These are phyloP conservation scores for Colletotrichum neosansevieriae DNA, from an alignment of 2,329 filamentous ascomycete genomes.

Conservation along the genomic window DNA sequence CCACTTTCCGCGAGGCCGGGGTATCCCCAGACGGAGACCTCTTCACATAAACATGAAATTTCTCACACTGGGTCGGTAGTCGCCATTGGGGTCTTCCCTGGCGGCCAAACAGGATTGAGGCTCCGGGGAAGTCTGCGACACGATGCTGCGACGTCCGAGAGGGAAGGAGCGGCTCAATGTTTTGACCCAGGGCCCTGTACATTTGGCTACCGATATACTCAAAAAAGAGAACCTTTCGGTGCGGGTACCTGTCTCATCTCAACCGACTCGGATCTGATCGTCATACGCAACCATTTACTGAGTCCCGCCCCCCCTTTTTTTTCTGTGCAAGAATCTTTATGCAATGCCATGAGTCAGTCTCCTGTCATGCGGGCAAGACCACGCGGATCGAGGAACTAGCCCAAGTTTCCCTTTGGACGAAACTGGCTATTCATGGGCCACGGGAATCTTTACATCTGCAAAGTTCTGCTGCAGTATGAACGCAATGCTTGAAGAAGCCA, in stretches of 20 bases:
- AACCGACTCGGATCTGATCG: conserved; percentile 13
- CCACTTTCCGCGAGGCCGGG: conserved; percentile 9
- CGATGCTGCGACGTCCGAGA: conserved; percentile 33
- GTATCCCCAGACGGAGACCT: background rate
- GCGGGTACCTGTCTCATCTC: background rate
- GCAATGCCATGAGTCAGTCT: background rate
- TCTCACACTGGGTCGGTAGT: conserved; percentile 23
- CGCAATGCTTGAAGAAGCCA: no score
- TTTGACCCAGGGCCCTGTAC: background rate
- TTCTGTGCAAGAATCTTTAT: no score
- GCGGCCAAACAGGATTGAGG: conserved; percentile 22
- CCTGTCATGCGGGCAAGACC: background rate
- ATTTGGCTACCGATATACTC: no score
- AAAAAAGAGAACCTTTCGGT: no score
- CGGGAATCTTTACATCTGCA: no score
- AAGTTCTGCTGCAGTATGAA: no score
- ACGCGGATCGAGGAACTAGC: background rate
- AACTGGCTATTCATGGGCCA: background rate
- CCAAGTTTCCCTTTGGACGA: conserved; percentile 1
- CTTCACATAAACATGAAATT: conserved; percentile 12
- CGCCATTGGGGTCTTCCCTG: background rate
- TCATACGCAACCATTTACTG: background rate
- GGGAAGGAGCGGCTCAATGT: conserved; percentile 19
- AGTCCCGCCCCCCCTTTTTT: background rate
- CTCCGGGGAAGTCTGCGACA: conserved; percentile 31